Evolutionary conservation across 495 filamentous ascomycete species (phyloP).

Genomic region (Annulohypoxylon nitens): DNA sequence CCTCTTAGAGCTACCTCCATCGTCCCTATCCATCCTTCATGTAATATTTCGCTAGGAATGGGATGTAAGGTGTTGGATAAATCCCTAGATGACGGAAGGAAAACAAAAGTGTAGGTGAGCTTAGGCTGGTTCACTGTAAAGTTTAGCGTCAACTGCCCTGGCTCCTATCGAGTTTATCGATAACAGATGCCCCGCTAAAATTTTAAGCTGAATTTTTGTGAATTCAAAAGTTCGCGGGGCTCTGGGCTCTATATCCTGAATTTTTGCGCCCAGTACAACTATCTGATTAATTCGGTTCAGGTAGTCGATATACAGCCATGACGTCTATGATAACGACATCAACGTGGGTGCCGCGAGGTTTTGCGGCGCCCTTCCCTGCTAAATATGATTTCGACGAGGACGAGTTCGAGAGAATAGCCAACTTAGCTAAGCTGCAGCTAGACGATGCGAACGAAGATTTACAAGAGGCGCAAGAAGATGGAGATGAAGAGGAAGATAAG

Average conservation of each 20-base stretch:
- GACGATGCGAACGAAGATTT: slow-evolving; percentile 93
- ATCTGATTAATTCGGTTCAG: background rate
- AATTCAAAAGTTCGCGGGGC: slow-evolving; percentile 50
- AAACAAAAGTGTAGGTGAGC: slow-evolving; percentile 27
- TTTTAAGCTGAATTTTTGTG: slow-evolving; percentile 41
- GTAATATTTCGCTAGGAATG: slow-evolving; percentile 30
- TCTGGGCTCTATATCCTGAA: slow-evolving; percentile 34
- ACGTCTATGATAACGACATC: slow-evolving; percentile 91
- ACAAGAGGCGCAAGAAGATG: slow-evolving; percentile 69
- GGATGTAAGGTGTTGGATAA: background rate
- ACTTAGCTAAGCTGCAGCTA: slow-evolving; percentile 88
- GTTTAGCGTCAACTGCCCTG: background rate
- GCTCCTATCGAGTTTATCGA: slow-evolving; percentile 41
- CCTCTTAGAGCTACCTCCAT: slow-evolving; percentile 70
- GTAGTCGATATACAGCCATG: slow-evolving; percentile 28
- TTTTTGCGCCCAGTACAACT: slow-evolving; percentile 4
- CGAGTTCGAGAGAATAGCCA: slow-evolving; percentile 90
- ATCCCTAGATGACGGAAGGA: slow-evolving; percentile 17
- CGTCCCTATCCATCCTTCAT: slow-evolving; percentile 54
- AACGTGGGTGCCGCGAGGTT: slow-evolving; percentile 92
- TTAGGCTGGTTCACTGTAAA: background rate
- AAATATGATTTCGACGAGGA: slow-evolving; percentile 94
- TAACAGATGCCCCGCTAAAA: slow-evolving; percentile 48
- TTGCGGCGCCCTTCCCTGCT: slow-evolving; percentile 89
- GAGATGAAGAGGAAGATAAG: slow-evolving; percentile 51